Evolutionary conservation across 257 asterid genomes (phyloP).

Genomic region (Nicotiana attenuata): DNA sequence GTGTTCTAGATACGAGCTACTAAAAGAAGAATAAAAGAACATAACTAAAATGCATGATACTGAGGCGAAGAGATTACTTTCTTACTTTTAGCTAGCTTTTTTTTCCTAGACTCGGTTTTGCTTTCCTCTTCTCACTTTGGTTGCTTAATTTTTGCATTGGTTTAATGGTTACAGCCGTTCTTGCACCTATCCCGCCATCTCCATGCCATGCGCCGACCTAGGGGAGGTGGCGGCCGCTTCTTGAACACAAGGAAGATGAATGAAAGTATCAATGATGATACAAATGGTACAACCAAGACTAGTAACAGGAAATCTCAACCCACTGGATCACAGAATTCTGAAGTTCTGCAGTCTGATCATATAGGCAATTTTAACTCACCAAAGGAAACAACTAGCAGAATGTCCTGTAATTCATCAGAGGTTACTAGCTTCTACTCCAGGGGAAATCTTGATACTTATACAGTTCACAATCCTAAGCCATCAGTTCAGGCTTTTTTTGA

Average conservation of each 20-base stretch:
- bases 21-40: background rate
- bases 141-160: background rate
- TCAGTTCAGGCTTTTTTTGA: slow-evolving; percentile 25
- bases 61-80: background rate
- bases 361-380: slow-evolving; percentile 22
- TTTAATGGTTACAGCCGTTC: slow-evolving; percentile 41
- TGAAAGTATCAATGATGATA: background rate
- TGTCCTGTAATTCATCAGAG: slow-evolving; percentile 31
- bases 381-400: slow-evolving; percentile 17
- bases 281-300: slow-evolving; percentile 9
- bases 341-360: slow-evolving; percentile 37
- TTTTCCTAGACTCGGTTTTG: too few species aligned
- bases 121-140: background rate
- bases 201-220: slow-evolving; percentile 38
- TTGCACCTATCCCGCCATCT: slow-evolving; percentile 52
- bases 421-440: slow-evolving; percentile 30
- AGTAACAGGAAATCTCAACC: slow-evolving; percentile 2
- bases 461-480: slow-evolving; percentile 20
- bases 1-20: background rate
- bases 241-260: slow-evolving; percentile 37
- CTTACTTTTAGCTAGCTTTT: too few species aligned
- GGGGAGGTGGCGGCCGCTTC: slow-evolving; percentile 73
- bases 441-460: slow-evolving; percentile 30
- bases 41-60: background rate
- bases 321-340: slow-evolving; percentile 36